Percentiles rank a stretch among this genome's conserved stretches.
phyloP scores from a whole-genome alignment of 371 early-diverging fungal species.

The Rhizopus sp. region DNA sequence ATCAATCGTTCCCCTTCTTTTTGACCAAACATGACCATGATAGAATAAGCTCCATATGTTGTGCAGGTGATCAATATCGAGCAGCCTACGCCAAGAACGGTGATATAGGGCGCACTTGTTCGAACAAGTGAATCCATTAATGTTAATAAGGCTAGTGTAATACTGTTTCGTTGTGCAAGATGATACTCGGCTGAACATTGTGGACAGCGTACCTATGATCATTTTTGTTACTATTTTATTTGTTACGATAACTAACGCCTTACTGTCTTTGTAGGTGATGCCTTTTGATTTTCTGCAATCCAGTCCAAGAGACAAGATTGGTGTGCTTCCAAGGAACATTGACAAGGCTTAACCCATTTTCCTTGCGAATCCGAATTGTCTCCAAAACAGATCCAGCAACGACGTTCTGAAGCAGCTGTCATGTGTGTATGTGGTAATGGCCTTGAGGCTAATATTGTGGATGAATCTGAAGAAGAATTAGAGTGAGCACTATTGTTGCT shows the following conservation, averaged over 20 bases:
- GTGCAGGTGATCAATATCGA: slow-evolving; percentile 60
- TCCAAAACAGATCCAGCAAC: slow-evolving; percentile 73
- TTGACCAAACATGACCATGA: slow-evolving; percentile 68
- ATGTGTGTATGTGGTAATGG: slow-evolving; percentile 3
- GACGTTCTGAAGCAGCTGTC: slow-evolving; percentile 13
- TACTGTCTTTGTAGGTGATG: slow-evolving; percentile 46
- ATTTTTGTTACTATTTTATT: neutral
- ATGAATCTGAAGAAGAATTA: slow-evolving; percentile 30
- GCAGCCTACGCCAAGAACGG: slow-evolving; percentile 66
- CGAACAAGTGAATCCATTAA: slow-evolving; percentile 59
- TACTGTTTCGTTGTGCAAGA: slow-evolving; percentile 56
- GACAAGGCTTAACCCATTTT: slow-evolving; percentile 75
- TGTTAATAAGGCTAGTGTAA: slow-evolving; percentile 52
- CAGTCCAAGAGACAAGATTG: slow-evolving; percentile 76
- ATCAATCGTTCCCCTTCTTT: slow-evolving; percentile 66
- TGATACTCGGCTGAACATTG: slow-evolving; percentile 72
- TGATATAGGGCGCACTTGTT: slow-evolving; percentile 65
- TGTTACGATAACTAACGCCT: neutral
- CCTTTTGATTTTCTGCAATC: slow-evolving; percentile 74
- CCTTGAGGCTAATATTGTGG: slow-evolving; percentile 36
- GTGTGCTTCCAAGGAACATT: slow-evolving; percentile 72
- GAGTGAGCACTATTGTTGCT: slow-evolving; percentile 4
- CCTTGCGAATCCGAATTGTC: slow-evolving; percentile 63
- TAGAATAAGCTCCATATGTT: slow-evolving; percentile 71
- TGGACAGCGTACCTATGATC: slow-evolving; percentile 67